phyloP scores from a whole-genome alignment of 1,139 yeast species.

The Yamadazyma friedrichii region DNA sequence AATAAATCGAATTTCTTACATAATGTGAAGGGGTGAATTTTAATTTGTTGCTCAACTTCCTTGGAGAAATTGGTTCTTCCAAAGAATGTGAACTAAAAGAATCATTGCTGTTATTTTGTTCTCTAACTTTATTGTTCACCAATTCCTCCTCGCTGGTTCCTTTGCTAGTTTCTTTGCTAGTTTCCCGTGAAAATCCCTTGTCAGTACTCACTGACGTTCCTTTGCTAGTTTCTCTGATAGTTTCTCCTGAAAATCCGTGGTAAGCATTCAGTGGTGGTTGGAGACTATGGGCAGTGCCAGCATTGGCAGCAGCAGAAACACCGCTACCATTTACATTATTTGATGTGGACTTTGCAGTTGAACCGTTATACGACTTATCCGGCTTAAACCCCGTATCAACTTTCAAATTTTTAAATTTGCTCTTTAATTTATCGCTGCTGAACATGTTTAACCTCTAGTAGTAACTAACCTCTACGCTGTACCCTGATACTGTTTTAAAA shows the following conservation, averaged over 20 bases:
- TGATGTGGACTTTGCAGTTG: background rate
- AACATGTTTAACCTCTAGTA: background rate
- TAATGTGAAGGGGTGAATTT: constrained; percentile 39
- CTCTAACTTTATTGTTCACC: background rate
- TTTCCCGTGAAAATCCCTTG: background rate
- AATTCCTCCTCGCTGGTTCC: background rate
- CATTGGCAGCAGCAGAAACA: background rate
- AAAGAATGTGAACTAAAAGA: background rate
- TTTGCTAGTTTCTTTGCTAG: background rate
- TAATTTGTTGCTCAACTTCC: constrained; percentile 23
- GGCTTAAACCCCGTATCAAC: background rate
- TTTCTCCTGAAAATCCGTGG: background rate
- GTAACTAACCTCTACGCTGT: too few relatives aligned
- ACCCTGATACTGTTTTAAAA: too few relatives aligned
- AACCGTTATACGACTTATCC: background rate
- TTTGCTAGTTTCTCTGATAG: background rate
- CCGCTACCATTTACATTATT: background rate
- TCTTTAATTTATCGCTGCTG: background rate
- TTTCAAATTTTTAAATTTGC: background rate
- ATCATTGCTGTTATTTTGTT: constrained; percentile 2
- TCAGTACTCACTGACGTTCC: background rate
- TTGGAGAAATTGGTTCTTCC: constrained; percentile 11
- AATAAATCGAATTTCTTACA: constrained; percentile 33
- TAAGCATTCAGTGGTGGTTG: background rate
- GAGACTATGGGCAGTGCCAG: background rate